These are phyloP conservation scores for Leishmania turanica DNA, from an alignment of 208 protist genomes.

Conservation along the genomic window DNA sequence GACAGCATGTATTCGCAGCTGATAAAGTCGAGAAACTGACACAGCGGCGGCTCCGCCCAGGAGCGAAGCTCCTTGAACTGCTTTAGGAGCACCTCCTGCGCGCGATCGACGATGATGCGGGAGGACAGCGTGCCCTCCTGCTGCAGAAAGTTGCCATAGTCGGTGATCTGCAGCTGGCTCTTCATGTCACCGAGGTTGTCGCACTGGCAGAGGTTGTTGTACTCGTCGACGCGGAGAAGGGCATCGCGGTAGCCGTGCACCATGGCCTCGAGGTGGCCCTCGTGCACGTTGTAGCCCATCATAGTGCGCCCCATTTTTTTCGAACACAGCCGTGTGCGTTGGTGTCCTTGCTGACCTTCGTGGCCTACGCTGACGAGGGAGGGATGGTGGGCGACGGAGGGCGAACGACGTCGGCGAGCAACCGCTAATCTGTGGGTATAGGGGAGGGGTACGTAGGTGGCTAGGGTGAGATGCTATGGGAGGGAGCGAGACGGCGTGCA, in stretches of 20 bases:
- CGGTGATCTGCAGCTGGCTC: constrained; percentile 96
- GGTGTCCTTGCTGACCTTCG: not conserved
- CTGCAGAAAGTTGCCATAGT: constrained; percentile 98
- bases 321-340: constrained; percentile 4
- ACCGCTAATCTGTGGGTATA: not conserved
- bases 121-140: constrained; percentile 94
- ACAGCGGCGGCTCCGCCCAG: constrained; percentile 95
- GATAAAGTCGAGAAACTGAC: constrained; percentile 99
- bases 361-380: not conserved
- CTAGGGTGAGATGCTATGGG: not conserved
- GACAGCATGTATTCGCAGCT: constrained; percentile 99
- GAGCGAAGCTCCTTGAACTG: constrained; percentile 96
- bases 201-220: constrained; percentile 98
- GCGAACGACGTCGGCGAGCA: not conserved
- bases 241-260: constrained; percentile 91
- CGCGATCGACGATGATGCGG: constrained; percentile 90
- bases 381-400: not conserved
- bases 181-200: constrained; percentile 98
- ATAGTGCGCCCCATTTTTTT: constrained; percentile 68
- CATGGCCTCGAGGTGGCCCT: constrained; percentile 90
- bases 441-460: not conserved
- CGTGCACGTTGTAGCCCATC: constrained; percentile 85
- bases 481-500: not conserved
- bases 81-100: constrained; percentile 95
- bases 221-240: constrained; percentile 95